Base-by-base conservation (phyloP, 2,329 filamentous ascomycete genomes). In the Knufia petricola region DNA sequence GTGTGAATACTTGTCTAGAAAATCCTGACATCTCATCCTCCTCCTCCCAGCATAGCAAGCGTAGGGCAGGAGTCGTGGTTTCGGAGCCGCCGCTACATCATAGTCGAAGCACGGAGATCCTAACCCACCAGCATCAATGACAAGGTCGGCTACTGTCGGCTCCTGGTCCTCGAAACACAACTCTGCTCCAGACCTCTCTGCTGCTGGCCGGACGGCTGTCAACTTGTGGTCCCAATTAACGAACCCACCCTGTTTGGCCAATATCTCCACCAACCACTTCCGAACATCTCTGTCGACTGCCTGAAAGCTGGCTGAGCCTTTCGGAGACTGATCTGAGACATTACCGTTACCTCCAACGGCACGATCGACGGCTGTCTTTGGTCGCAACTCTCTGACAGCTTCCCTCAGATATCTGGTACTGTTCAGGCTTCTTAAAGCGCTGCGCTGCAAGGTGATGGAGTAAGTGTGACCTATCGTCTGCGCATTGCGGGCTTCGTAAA, bases 201-300 rank as follows among this genome's bases (percentile, higher is more conserved):
- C 30, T 10, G 12, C 2, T 20, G 43, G 19, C 20, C 21, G n/a
- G n/a, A 41, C 40, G 13, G 4, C 15, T 12, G 45, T 40, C 9
- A 48, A 7, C 38, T 48, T 48, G 36, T 48, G 45, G 30, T 38
- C 19, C 45, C 45, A 48, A 2, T 39, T 21, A 12, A 48, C 24
- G 8, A 28, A 3, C 17, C 23, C 21, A 15, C 36, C 34, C 21
- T 23, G 20, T 15, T 24, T 19, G n/a, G 19, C 10, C 10, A 46
- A 30, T 12, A 13, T 8, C 6, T 39, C 17, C 4, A 32, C 20
- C 17, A 48, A 15, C 20, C 23, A 39, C 15, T 39, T 19, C 6
- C 45, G 45, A 13, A 48, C 13, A 13, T 39, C 45, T 39, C 17
- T 39, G 23, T 48, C 45, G 23, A 48, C 26, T 39, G 34, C 37